These are phyloP conservation scores for Monosporozyma servazzii DNA, from an alignment of 805 yeast genomes.

Conservation along the genomic window DNA sequence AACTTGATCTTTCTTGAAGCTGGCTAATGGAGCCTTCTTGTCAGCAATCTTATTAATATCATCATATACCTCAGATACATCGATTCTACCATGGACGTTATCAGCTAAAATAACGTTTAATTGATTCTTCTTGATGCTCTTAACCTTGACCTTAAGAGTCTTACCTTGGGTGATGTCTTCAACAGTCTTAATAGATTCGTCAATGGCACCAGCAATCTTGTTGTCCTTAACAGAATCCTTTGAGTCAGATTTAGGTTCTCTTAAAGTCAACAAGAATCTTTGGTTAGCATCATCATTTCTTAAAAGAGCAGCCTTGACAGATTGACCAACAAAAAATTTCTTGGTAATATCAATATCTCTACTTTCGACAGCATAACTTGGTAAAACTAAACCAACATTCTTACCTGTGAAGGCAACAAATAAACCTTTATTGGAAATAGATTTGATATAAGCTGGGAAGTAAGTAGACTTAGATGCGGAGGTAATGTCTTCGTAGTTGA, in stretches of 20 bases:
- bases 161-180: conserved; percentile 53
- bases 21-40: conserved; percentile 45
- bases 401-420: conserved; percentile 75
- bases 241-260: conserved; percentile 25
- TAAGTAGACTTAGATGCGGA: conserved; percentile 33
- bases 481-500: conserved; percentile 47
- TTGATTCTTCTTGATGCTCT: conserved; percentile 60
- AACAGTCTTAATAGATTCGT: conserved; percentile 37
- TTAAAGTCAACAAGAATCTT: conserved; percentile 61
- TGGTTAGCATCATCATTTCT: conserved; percentile 59
- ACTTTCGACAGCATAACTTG: conserved; percentile 55
- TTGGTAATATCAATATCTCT: conserved; percentile 44
- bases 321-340: conserved; percentile 55
- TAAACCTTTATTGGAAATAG: conserved; percentile 70
- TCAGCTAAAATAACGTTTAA: conserved; percentile 69
- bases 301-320: conserved; percentile 58
- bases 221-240: conserved; percentile 9
- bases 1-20: conserved; percentile 49
- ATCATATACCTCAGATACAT: conserved; percentile 60
- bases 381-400: conserved; percentile 74
- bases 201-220: conserved; percentile 50
- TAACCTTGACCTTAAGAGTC: conserved; percentile 50
- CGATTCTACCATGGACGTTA: conserved; percentile 70
- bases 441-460: conserved; percentile 67
- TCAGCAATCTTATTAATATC: conserved; percentile 46